phyloP scores from a whole-genome alignment of 2,329 filamentous ascomycete species.

The Sclerotinia borealis region DNA sequence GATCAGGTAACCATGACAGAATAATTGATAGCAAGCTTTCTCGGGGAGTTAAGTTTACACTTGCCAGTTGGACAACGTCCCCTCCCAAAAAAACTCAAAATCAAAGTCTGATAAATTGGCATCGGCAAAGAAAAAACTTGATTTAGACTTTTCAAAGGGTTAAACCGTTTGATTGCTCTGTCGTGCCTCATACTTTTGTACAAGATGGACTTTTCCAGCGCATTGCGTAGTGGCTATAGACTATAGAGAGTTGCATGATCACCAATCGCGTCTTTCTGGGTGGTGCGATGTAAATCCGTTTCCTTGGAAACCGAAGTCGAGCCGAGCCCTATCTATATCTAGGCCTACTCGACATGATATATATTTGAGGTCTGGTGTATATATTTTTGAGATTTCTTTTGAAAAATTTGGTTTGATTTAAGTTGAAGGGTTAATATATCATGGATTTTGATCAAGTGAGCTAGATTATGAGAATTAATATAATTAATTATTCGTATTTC shows the following conservation, averaged over 20 bases:
- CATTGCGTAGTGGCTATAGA: not conserved
- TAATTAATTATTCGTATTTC: too few relatives aligned
- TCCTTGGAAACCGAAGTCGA: not conserved
- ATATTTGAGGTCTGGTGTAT: too few relatives aligned
- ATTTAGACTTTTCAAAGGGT: not conserved
- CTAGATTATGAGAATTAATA: too few relatives aligned
- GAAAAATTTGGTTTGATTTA: too few relatives aligned
- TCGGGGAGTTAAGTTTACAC: not conserved
- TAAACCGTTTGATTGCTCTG: too few relatives aligned
- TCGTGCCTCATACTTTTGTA: too few relatives aligned
- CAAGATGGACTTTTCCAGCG: not conserved
- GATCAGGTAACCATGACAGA: conserved; percentile 6
- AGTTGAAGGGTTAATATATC: too few relatives aligned
- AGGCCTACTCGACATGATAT: too few relatives aligned
- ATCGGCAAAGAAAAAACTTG: not conserved
- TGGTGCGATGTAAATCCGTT: not conserved
- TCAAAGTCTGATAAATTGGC: conserved; percentile 1
- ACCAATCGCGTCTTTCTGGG: not conserved
- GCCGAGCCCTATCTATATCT: not conserved
- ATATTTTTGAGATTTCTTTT: too few relatives aligned
- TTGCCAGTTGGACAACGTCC: not conserved
- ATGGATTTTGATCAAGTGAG: too few relatives aligned
- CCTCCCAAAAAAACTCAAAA: not conserved
- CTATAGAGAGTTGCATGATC: not conserved
- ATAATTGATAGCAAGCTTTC: not conserved